Percentiles rank a stretch among this genome's conserved stretches.
Conservation (phyloP, 257 asterid species). For the Penstemon davidsonii region DNA sequence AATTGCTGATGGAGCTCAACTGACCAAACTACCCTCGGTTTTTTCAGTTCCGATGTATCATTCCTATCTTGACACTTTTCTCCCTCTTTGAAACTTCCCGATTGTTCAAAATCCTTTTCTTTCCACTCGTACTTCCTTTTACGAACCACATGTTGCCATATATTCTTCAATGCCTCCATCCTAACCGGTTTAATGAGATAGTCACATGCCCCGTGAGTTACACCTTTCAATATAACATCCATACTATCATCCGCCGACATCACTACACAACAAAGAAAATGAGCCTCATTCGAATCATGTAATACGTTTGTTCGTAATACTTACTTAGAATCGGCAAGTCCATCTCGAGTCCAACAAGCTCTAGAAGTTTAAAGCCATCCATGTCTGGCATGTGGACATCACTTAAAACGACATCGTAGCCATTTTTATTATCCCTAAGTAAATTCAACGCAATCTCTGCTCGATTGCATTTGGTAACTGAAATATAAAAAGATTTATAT, state of each 20-base stretch:
- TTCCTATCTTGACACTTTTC: constrained; percentile 71
- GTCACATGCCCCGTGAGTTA: constrained; percentile 95
- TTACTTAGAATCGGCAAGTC: constrained; percentile 96
- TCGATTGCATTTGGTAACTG: constrained; percentile 77
- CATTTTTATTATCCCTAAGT: constrained; percentile 71
- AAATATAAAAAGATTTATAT: constrained; percentile 16
- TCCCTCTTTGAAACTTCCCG: constrained; percentile 67
- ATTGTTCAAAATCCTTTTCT: constrained; percentile 69
- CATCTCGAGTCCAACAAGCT: constrained; percentile 85
- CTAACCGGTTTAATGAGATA: constrained; percentile 92
- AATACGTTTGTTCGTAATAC: constrained; percentile 14
- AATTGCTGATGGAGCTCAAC: constrained; percentile 97
- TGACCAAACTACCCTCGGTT: constrained; percentile 97
- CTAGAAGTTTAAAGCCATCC: constrained; percentile 96
- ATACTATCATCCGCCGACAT: constrained; percentile 97
- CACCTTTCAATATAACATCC: constrained; percentile 89
- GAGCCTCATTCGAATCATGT: constrained; percentile 1
- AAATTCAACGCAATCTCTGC: constrained; percentile 76
- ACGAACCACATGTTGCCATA: constrained; percentile 97
- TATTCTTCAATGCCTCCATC: constrained; percentile 90
- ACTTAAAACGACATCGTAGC: constrained; percentile 81
- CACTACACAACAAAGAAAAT: constrained; percentile 47
- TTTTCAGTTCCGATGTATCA: constrained; percentile 68
- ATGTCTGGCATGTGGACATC: constrained; percentile 99
- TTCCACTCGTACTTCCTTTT: constrained; percentile 71